phyloP scores from a whole-genome alignment of 2,329 filamentous ascomycete species.

The Fusarium liriodendri region DNA sequence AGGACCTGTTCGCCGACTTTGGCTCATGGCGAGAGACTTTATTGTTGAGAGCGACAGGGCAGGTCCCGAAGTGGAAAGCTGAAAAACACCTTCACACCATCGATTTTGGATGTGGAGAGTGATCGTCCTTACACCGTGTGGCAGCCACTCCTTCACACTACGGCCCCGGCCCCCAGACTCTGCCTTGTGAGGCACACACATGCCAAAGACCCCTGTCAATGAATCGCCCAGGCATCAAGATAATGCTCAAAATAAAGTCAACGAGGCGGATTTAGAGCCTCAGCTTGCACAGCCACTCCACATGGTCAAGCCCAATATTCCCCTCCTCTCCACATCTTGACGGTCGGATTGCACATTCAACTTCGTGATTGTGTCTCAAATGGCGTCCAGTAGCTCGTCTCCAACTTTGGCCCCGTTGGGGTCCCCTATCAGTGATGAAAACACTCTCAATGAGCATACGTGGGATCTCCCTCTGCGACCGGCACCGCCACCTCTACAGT shows the following conservation, averaged over 20 bases:
- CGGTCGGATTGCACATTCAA: not conserved
- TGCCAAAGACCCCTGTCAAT: not conserved
- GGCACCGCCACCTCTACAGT: not conserved
- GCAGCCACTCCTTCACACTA: not conserved
- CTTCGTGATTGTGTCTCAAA: not conserved
- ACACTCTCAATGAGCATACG: not conserved
- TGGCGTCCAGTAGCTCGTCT: not conserved
- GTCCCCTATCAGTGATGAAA: not conserved
- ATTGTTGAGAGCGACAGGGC: not conserved
- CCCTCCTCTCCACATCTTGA: not conserved
- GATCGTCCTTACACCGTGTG: not conserved
- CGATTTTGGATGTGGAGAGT: not conserved
- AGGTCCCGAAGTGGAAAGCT: not conserved
- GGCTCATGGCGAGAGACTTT: not conserved
- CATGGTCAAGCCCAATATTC: not conserved
- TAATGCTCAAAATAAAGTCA: not conserved
- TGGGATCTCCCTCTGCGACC: not conserved
- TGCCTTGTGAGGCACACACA: not conserved
- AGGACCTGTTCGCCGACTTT: not conserved
- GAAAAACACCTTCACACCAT: not conserved
- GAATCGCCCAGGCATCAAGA: not conserved
- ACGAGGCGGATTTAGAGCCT: not conserved
- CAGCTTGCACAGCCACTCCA: not conserved
- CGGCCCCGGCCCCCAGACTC: not conserved
- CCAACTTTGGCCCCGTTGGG: not conserved